phyloP scores from a whole-genome alignment of 768 basidiomycete genomes.

The Mrakia gelida region DNA sequence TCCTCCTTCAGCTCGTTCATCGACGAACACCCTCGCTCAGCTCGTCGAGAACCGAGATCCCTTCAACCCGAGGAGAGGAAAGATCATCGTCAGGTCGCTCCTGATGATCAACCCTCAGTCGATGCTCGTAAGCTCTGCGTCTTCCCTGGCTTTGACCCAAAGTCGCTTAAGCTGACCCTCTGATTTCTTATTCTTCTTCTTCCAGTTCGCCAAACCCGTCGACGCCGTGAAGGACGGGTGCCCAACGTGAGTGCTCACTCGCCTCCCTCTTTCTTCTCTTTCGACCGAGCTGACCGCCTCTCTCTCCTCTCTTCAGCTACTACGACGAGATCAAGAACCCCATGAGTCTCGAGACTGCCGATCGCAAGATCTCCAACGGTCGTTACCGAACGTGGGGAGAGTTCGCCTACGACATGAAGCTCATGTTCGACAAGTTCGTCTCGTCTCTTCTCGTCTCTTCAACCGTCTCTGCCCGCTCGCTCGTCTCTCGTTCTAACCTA shows the following conservation, averaged over 20 bases:
- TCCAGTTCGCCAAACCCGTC: conserved; percentile 68
- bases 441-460: background rate
- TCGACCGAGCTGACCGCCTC: background rate
- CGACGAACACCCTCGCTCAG: conserved; percentile 40
- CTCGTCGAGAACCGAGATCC: conserved; percentile 18
- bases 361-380: conserved; percentile 59
- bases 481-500: background rate
- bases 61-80: conserved; percentile 37
- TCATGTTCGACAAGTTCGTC: conserved; percentile 68
- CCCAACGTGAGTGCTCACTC: conserved; percentile 69
- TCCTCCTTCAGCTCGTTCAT: background rate
- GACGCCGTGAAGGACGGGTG: conserved; percentile 78
- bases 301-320: conserved; percentile 56
- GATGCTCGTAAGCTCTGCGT: conserved; percentile 28
- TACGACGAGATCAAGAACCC: conserved; percentile 84
- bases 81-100: conserved; percentile 33
- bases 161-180: background rate
- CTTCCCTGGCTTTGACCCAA: background rate
- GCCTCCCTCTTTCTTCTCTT: background rate
- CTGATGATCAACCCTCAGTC: conserved; percentile 33
- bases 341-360: conserved; percentile 89
- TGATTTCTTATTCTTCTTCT: background rate
- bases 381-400: conserved; percentile 76
- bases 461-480: background rate
- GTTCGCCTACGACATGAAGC: conserved; percentile 70